Evolutionary conservation across 768 basidiomycete genomes (phyloP), one percentile per base, ranked within the genome.

Genomic region (Suillus ampliporus): DNA sequence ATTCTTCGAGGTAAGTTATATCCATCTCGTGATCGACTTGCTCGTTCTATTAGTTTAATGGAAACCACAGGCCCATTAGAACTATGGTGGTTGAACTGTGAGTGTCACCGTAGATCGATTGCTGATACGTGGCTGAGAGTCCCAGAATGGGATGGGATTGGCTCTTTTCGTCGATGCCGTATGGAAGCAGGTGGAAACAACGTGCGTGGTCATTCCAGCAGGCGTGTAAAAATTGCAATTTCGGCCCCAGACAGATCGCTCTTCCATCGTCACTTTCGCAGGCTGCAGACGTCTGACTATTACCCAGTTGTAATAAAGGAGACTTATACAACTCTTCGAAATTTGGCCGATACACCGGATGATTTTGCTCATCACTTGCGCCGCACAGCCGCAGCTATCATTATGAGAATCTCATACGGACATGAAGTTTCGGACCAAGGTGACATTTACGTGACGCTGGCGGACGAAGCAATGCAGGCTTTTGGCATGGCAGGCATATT

Each of bases 91-190:
- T 75, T 28, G 79, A 83, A 38, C 64, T 83, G 82, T 83, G 61
- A 53, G 78, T 70, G 53, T 54, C 28, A 46, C 43, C 13, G 40
- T 51, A 21, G 34, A 35, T 26, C 26, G 34, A 41, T 35, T 28
- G 43, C 26, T 26, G 37, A 58, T 61, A 5, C 61, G 48, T 46
- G n/a, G 14, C 23, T 37, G 35, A 61, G n/a, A 56, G 10, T 2
- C 23, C 17, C 26, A 83, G 82, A 50, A 81, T 83, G 65, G 83
- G 83, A 7, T 84, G 78, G 77, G 74, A 79, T 62, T 83, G 81
- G 82, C 65, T 81, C 5, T 78, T 83, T 65, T 81, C 79, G 1
- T 72, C 76, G n/a, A 72, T 79, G 68, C 69, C 70, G 6, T 82
- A 77, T 52, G 81, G 82, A 14, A 62, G 51, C 11, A 67, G 61